Evolutionary conservation across 371 early-diverging fungal genomes (phyloP), one percentile per base, ranked within the genome.

Genomic region (Nosema granulosis): DNA sequence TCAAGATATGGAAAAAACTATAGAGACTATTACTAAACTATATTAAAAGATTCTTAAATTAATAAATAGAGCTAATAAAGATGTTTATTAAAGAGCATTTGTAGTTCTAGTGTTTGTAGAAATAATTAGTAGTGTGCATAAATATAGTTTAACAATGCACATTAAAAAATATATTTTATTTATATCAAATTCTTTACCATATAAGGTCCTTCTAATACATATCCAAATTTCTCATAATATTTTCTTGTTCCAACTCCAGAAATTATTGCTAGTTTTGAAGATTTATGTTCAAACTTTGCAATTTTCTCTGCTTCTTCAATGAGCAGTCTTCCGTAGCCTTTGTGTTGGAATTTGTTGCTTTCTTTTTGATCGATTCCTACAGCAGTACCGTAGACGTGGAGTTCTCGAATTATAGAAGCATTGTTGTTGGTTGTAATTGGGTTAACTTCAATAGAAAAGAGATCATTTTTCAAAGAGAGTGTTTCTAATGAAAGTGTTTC

Each of bases 241-340:
- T 96, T 91, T 59, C 99, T 88, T 12, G 96, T 96, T 52, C 99
- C 99, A 1, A 99, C 95, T 31, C 93, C 89, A 74, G 95, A 90
- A 84, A 99, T 99, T 69, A 99, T 96, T 20, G 94, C 91, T 51
- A 99, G 80, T 83, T 99, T 99, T 51, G 88, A 88, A 78, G 92
- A 91, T 22, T 91, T 91, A 84, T 99, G 99, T 85, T 99, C 99
- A 77, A 96, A 93, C 74, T 91, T 87, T 22, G 97, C 96, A 79
- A 99, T 99, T 65, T 95, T 87, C 87, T 96, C 99, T 0, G 99
- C 99, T 86, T 97, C 99, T 73, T 93, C 94, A 92, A 99, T 96
- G 74, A 99, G 84, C 80, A 96, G 82, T 0, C 94, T 93, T 70
- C 99, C 99, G 82, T 91, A 97, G 1, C 99, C 99, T 86, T 96